phyloP scores from a whole-genome alignment of 805 yeast genomes.

The Clavispora santaluciae region DNA sequence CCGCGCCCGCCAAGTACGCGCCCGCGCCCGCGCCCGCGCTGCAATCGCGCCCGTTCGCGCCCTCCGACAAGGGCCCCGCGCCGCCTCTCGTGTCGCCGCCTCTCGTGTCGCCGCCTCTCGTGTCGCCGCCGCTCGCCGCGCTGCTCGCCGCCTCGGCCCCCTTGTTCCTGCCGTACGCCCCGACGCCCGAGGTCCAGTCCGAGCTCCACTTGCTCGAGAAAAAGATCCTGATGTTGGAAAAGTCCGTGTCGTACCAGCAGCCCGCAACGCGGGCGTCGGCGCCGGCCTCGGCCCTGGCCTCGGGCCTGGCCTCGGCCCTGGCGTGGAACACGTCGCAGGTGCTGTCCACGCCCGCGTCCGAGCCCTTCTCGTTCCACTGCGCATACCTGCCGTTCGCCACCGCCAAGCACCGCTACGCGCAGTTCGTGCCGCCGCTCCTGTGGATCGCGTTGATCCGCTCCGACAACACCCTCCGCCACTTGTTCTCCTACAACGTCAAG shows the following conservation, averaged over 20 bases:
- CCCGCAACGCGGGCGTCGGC: too few species aligned
- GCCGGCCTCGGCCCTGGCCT: too few species aligned
- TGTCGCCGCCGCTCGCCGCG: neutral
- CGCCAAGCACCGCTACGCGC: conserved; percentile 6
- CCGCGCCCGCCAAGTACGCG: too few species aligned
- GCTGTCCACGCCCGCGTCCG: conserved; percentile 15
- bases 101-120: neutral
- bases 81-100: neutral
- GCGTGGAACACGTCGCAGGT: conserved; percentile 4
- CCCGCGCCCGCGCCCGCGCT: neutral
- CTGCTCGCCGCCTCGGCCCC: too few species aligned
- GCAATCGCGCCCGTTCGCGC: neutral
- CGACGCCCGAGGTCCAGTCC: conserved; percentile 9
- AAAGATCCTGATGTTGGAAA: conserved; percentile 18
- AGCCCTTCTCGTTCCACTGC: conserved; percentile 32
- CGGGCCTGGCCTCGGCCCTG: neutral
- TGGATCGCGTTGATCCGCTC: conserved; percentile 14
- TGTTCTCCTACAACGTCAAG: conserved; percentile 15
- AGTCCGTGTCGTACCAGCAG: conserved; percentile 7
- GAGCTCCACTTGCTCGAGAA: conserved; percentile 17
- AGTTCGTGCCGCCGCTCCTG: conserved; percentile 12
- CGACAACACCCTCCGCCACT: conserved; percentile 14
- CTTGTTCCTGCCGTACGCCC: too few species aligned
- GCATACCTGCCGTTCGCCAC: conserved; percentile 18
- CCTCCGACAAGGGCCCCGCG: neutral